Evolutionary conservation across 2,329 filamentous ascomycete species (phyloP), one percentile per base, ranked within the genome.

Genomic region (Apiospora koreana): DNA sequence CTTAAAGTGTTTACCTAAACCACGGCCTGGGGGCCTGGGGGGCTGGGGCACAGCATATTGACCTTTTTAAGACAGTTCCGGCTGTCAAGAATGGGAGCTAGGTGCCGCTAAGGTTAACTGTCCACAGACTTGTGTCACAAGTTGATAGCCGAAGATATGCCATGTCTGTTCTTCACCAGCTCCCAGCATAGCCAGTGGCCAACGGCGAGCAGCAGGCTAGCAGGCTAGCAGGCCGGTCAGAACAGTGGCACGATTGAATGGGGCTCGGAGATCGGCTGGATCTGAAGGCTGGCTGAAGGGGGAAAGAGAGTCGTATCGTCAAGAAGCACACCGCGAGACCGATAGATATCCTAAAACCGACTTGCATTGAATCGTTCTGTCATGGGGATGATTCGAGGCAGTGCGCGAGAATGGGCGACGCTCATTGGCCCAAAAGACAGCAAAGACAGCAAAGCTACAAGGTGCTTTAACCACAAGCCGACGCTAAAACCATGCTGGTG

Each of bases 401-500:
- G 64, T 66, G 64, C 64, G 64, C 18, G 23, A 21, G 12, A 5
- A 43, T 8, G n/a, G 38, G 28, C 25, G n/a, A 21, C 9, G 64
- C 38, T 66, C 12, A 66, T 66, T 66, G 64, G 64, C 38, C 23
- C 6, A 45, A 38, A 65, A 12, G 50, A 21, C 23, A 58, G 23
- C 41, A 43, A 43, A 28, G 48, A 23, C 23, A 28, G 48, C n/a
- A 25, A 25, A 54, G 48, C 14, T 18, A 54, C 21, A 28, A 14
- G 65, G 35, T 74, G 76, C 78, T 80, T 80, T 76, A 79, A 78
- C 75, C 54, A 76, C 71, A 73, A 68, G 65, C 69, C 68, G 72
- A 72, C 77, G 75, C 78, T 79, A 80, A 81, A 82, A 81, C 80
- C 77, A 72, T 69, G 74, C 74, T 72, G 72, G 72, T 75, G 79